Percentiles rank a stretch among this genome's conserved stretches.
These are phyloP conservation scores for Epichloe sibirici DNA, from an alignment of 2,329 filamentous ascomycete species.

Conservation along the genomic window DNA sequence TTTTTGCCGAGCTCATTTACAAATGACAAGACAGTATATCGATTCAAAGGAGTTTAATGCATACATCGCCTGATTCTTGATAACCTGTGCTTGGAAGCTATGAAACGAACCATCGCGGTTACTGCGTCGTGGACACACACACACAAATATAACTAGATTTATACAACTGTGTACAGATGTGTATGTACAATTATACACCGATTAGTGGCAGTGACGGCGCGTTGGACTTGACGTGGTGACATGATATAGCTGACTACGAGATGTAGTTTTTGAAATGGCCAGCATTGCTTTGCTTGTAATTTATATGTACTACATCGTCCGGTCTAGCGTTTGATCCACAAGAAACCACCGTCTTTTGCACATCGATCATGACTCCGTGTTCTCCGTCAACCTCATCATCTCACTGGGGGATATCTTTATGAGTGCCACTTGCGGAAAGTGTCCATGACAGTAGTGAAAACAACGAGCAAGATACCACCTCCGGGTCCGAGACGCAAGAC, in stretches of 20 bases:
- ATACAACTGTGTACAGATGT: too few relatives aligned
- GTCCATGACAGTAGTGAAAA: slow-evolving; percentile 82
- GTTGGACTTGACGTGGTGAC: too few relatives aligned
- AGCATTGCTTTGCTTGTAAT: not conserved
- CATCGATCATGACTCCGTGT: not conserved
- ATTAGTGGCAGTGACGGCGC: too few relatives aligned
- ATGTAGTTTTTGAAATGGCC: not conserved
- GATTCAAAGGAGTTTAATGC: too few relatives aligned
- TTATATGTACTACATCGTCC: not conserved
- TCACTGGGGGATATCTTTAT: not conserved
- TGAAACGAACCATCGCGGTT: too few relatives aligned
- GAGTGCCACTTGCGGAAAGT: slow-evolving; percentile 61
- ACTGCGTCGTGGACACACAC: too few relatives aligned
- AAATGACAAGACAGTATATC: too few relatives aligned
- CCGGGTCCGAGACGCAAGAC: slow-evolving; percentile 40
- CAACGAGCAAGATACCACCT: slow-evolving; percentile 63
- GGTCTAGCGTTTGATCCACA: not conserved
- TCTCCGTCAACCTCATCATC: not conserved
- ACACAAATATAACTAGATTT: too few relatives aligned
- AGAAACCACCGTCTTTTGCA: not conserved
- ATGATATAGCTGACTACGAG: not conserved
- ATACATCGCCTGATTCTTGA: too few relatives aligned
- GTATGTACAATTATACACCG: too few relatives aligned
- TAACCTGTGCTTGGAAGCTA: too few relatives aligned
- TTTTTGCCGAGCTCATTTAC: too few relatives aligned